phyloP scores from a whole-genome alignment of 1,284 basidiomycete species.

The Irpex rosettiformis region DNA sequence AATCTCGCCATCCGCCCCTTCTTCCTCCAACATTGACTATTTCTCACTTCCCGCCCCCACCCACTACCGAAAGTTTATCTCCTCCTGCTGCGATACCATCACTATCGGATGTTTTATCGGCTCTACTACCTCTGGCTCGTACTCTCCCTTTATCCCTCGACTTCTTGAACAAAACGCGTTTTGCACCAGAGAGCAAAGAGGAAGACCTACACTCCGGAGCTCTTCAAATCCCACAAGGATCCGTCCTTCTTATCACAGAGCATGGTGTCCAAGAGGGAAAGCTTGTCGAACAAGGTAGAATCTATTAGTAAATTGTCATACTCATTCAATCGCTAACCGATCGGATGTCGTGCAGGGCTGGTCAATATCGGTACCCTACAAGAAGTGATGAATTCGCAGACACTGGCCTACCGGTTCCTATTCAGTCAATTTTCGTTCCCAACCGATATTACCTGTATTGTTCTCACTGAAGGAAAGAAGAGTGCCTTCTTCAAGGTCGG shows the following conservation, averaged over 20 bases:
- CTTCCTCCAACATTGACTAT: conserved; percentile 68
- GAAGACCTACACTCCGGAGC: conserved; percentile 75
- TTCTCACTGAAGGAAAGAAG: conserved; percentile 64
- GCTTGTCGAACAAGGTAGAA: conserved; percentile 56
- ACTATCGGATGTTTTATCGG: conserved; percentile 48
- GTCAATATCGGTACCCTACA: conserved; percentile 70
- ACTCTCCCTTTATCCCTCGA: conserved; percentile 53
- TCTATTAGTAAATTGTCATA: background rate
- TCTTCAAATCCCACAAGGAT: conserved; percentile 69
- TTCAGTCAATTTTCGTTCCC: conserved; percentile 74
- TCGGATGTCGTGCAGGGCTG: too few relatives aligned
- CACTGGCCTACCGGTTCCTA: conserved; percentile 78
- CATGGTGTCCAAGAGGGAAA: conserved; percentile 63
- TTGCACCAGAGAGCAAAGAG: conserved; percentile 65
- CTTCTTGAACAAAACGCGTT: conserved; percentile 57
- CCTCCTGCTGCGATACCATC: conserved; percentile 32
- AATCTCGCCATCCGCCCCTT: conserved; percentile 65
- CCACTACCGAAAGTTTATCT: background rate
- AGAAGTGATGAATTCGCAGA: conserved; percentile 64
- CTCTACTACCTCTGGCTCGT: conserved; percentile 50
- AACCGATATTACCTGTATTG: conserved; percentile 67
- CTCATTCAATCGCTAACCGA: too few relatives aligned
- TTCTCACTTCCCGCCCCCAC: conserved; percentile 52
- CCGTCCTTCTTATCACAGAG: conserved; percentile 67
- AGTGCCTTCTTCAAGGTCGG: conserved; percentile 61